Conservation (phyloP, 257 asterid species). For the Gardenia jasminoides region DNA sequence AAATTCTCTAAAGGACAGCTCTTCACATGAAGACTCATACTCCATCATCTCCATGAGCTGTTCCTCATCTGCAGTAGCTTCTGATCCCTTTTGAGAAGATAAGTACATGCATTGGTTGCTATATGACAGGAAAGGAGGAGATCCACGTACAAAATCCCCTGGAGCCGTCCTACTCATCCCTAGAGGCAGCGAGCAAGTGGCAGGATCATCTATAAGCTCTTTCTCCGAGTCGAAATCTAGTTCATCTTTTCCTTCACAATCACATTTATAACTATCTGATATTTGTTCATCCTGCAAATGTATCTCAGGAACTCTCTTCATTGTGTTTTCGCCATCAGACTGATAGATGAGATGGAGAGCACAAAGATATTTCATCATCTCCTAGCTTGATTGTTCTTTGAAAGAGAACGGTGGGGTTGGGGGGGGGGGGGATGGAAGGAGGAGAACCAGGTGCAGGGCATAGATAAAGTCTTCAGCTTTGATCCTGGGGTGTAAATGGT, state of each 20-base stretch:
- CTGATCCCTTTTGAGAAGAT: background rate
- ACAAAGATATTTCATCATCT: no score
- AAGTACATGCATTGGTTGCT: background rate
- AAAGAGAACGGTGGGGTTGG: no score
- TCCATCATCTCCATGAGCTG: background rate
- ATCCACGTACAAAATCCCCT: background rate
- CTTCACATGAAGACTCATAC: background rate
- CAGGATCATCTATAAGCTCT: background rate
- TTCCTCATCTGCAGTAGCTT: background rate
- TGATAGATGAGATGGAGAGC: background rate
- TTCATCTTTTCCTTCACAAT: background rate
- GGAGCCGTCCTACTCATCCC: background rate
- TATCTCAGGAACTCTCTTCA: no score
- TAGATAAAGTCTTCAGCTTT: no score
- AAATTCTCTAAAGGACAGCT: background rate
- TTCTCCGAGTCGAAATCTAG: background rate
- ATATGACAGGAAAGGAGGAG: background rate
- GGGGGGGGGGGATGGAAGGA: no score
- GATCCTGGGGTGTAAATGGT: no score
- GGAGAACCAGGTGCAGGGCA: no score
- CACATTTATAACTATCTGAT: background rate
- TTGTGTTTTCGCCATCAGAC: background rate
- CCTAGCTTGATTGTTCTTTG: no score
- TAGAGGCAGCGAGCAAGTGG: background rate
- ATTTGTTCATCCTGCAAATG: background rate